These are phyloP conservation scores for Orbilia javanica DNA, from an alignment of 2,329 filamentous ascomycete genomes.

Conservation along the genomic window DNA sequence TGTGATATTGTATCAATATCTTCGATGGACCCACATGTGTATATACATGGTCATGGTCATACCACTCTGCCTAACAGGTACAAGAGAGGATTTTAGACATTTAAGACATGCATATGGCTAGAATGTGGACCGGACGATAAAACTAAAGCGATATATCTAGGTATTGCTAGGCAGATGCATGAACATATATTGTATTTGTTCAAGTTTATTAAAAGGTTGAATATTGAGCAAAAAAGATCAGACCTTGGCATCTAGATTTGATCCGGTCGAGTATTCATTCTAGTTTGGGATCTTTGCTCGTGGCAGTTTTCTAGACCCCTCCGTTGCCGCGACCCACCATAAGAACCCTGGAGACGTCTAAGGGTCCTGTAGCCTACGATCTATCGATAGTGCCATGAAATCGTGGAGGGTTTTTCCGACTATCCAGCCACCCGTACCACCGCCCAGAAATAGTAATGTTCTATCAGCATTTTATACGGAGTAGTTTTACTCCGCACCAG, in stretches of 20 bases:
- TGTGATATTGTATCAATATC: too few species aligned
- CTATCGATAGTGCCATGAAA: neutral
- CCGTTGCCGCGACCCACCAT: neutral
- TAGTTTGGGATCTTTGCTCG: neutral
- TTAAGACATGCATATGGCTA: too few species aligned
- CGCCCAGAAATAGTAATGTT: too few species aligned
- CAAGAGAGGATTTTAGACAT: too few species aligned
- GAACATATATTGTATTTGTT: neutral
- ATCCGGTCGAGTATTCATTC: neutral
- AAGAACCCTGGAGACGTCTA: neutral
- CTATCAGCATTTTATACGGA: too few species aligned
- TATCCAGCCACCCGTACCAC: neutral
- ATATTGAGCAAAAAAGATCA: neutral
- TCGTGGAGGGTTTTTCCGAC: neutral
- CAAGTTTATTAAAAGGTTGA: neutral
- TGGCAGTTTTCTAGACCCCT: constrained; percentile 1
- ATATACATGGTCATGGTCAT: too few species aligned
- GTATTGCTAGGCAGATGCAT: neutral
- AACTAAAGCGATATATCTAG: neutral
- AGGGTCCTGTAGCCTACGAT: neutral
- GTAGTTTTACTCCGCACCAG: neutral
- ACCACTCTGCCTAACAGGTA: too few species aligned
- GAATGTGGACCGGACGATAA: too few species aligned
- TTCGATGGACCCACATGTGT: too few species aligned
- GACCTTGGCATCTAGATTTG: neutral